Percentiles rank a stretch among this genome's conserved stretches.
Evolutionary conservation across 345 rosid species (phyloP).

Genomic region (Gynandropsis gynandra): DNA sequence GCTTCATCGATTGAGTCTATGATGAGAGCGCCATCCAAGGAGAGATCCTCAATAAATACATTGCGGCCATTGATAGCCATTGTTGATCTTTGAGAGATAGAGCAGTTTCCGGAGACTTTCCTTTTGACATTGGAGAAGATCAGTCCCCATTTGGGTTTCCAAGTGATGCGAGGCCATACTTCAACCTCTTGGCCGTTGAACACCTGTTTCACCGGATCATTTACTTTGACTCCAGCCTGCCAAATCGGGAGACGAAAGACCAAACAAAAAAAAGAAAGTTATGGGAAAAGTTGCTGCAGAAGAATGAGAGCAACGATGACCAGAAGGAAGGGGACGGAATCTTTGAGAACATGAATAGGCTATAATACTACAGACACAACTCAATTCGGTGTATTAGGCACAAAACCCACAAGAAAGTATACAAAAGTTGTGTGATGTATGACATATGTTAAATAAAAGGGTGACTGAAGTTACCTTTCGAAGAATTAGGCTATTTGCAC

Average conservation of each 20-base stretch:
- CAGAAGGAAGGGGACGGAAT: constrained; percentile 8
- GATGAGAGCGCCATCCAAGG: constrained; percentile 73
- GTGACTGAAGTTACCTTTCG: constrained; percentile 37
- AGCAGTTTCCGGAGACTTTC: constrained; percentile 54
- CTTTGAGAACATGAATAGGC: neutral
- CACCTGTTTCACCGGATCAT: constrained; percentile 49
- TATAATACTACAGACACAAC: constrained; percentile 1
- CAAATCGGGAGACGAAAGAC: constrained; percentile 17
- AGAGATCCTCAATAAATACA: constrained; percentile 47
- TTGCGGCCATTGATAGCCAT: constrained; percentile 63
- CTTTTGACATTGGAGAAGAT: constrained; percentile 60
- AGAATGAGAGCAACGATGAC: constrained; percentile 5
- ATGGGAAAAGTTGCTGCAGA: neutral
- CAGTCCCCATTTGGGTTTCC: constrained; percentile 92
- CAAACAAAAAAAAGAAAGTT: constrained; percentile 4
- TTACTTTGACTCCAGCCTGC: constrained; percentile 72
- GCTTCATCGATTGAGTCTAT: constrained; percentile 66
- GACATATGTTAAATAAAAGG: constrained; percentile 6
- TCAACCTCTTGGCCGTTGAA: constrained; percentile 92
- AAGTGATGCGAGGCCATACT: constrained; percentile 77
- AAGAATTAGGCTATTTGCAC: constrained; percentile 69
- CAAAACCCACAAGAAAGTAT: neutral
- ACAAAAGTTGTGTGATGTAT: neutral
- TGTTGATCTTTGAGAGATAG: constrained; percentile 63
- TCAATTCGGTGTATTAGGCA: neutral